A percentile compares a stretch with the other conserved stretches of the same genome.
phyloP scores from a whole-genome alignment of 2,329 filamentous ascomycete species.

The Xylogone sp. region DNA sequence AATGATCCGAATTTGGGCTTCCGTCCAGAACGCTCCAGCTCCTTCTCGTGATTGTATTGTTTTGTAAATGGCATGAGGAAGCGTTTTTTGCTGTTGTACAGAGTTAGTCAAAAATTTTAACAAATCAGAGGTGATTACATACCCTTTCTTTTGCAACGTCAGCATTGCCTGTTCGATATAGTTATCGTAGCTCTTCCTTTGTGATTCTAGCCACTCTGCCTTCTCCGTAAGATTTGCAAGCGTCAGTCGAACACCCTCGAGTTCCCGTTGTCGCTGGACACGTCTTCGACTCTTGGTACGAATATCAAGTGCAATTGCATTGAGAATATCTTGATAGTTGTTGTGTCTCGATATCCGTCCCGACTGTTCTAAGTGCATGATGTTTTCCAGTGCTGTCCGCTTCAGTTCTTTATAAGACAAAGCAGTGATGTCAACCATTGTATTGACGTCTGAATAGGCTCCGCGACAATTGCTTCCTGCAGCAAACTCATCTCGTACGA shows the following conservation, averaged over 20 bases:
- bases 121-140: conserved; percentile 29
- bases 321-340: conserved; percentile 95
- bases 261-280: conserved; percentile 84
- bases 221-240: conserved; percentile 76
- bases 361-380: conserved; percentile 80
- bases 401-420: conserved; percentile 93
- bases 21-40: conserved; percentile 86
- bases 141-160: conserved; percentile 94
- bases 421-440: conserved; percentile 79
- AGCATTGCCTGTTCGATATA: conserved; percentile 99
- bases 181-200: conserved; percentile 96
- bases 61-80: conserved; percentile 97
- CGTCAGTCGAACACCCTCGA: conserved; percentile 78
- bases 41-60: conserved; percentile 97
- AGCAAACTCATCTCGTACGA: conserved; percentile 79
- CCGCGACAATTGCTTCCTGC: conserved; percentile 66
- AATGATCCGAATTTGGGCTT: conserved; percentile 97
- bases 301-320: conserved; percentile 94
- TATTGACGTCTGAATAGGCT: conserved; percentile 84
- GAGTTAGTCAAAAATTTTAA: conserved; percentile 11
- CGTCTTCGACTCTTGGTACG: conserved; percentile 92
- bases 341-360: conserved; percentile 85
- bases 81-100: conserved; percentile 65
- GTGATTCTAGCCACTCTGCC: conserved; percentile 87
- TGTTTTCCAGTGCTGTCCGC: conserved; percentile 87